Percentiles rank a stretch among this genome's conserved stretches.
Evolutionary conservation across 129 eudicot genomes (phyloP).

Genomic region (Tagetes erecta): DNA sequence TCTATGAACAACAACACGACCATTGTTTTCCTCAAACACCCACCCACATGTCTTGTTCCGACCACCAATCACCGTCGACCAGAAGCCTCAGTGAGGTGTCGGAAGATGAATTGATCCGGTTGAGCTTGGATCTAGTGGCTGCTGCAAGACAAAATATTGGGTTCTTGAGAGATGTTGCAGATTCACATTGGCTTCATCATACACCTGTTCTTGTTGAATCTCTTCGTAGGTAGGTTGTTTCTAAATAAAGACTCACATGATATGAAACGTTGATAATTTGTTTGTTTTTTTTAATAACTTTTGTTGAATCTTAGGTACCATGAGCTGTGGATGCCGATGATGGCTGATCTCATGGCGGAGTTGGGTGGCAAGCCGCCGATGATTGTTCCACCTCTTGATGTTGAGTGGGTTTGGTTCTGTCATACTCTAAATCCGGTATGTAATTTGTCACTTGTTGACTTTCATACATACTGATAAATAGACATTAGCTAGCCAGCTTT

Average conservation of each 20-base stretch:
- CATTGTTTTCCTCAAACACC: background rate
- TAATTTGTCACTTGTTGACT: background rate
- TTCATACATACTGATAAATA: too few species aligned
- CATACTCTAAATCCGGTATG: constrained; percentile 83
- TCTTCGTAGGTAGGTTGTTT: constrained; percentile 51
- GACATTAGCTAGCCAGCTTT: too few species aligned
- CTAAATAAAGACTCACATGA: background rate
- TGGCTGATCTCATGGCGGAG: constrained; percentile 74
- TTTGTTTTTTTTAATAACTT: background rate
- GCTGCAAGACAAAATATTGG: constrained; percentile 66
- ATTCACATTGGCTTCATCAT: constrained; percentile 73
- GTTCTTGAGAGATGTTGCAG: constrained; percentile 61
- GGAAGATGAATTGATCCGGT: constrained; percentile 41
- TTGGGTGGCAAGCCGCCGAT: constrained; percentile 50
- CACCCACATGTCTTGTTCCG: constrained; percentile 54
- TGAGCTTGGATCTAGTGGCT: constrained; percentile 72
- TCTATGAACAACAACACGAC: background rate
- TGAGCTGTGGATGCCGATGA: constrained; percentile 93
- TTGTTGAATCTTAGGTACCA: constrained; percentile 53
- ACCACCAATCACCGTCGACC: constrained; percentile 42
- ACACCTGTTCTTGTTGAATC: constrained; percentile 59
- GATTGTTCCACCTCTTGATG: constrained; percentile 93
- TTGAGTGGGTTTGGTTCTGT: constrained; percentile 99
- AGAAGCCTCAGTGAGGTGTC: constrained; percentile 62
- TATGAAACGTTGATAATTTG: background rate